Percentiles rank a stretch among this genome's conserved stretches.
phyloP scores from a whole-genome alignment of 2,329 filamentous ascomycete genomes.

The Epicoccum sorghinum region DNA sequence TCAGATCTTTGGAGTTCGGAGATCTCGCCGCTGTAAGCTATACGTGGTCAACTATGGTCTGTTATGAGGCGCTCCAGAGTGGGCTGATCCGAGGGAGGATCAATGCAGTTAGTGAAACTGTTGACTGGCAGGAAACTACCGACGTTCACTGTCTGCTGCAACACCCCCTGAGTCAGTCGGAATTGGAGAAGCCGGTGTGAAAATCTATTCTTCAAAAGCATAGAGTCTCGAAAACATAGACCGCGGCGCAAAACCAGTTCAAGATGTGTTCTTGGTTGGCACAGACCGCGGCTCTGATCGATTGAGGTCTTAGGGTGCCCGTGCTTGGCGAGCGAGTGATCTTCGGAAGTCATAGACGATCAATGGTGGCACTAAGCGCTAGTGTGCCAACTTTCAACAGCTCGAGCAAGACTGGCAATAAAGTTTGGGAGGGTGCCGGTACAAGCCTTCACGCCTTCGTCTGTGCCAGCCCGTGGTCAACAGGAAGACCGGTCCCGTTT shows the following conservation, averaged over 20 bases:
- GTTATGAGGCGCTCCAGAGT: constrained; percentile 1
- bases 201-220: constrained; percentile 12
- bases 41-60: neutral
- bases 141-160: neutral
- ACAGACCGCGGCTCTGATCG: constrained; percentile 13
- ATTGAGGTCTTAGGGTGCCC: constrained; percentile 12
- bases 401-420: constrained; percentile 18
- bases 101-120: constrained; percentile 27
- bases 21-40: constrained; percentile 3
- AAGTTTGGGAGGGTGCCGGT: constrained; percentile 19
- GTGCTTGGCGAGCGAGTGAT: constrained; percentile 20
- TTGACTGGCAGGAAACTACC: constrained; percentile 13
- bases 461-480: constrained; percentile 17
- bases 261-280: neutral
- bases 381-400: constrained; percentile 17
- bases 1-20: neutral
- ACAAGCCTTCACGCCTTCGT: constrained; percentile 3
- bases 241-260: neutral
- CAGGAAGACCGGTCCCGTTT: constrained; percentile 19
- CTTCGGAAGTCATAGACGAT: constrained; percentile 24
- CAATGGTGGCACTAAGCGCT: constrained; percentile 23
- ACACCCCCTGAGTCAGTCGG: neutral
- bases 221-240: constrained; percentile 14
- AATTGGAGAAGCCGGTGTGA: constrained; percentile 6
- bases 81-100: constrained; percentile 9